Percentiles rank a stretch among this genome's conserved stretches.
Conservation (phyloP, 108 stramenopile genomes). For the Aurantiochytrium sp. region DNA sequence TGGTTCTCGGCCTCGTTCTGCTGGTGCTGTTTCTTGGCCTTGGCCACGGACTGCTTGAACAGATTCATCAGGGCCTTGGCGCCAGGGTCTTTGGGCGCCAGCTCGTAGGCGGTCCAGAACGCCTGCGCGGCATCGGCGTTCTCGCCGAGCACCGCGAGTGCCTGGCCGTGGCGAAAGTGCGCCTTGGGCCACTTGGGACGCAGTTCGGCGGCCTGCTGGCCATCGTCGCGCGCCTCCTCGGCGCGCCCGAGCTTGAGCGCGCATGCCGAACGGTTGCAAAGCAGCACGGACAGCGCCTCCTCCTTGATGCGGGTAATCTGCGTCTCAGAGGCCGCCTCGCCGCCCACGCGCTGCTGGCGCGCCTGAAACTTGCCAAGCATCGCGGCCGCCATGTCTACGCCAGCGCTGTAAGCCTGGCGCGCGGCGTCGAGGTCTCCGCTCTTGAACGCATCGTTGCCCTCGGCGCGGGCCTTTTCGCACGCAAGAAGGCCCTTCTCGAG, state of each 20-base stretch:
- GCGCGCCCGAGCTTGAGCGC: not conserved
- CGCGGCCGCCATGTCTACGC: not conserved
- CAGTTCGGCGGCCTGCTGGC: not conserved
- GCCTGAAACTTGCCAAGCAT: not conserved
- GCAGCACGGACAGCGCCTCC: not conserved
- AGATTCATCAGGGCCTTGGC: not conserved
- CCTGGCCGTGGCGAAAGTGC: not conserved
- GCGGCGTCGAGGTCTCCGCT: not conserved
- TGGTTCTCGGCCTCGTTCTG: not conserved
- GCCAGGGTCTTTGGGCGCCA: constrained; percentile 4
- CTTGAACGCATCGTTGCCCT: constrained; percentile 5
- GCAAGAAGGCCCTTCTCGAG: not conserved
- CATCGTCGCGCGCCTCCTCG: not conserved
- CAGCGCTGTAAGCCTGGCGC: not conserved
- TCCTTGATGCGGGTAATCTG: not conserved
- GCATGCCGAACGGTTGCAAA: constrained; percentile 23
- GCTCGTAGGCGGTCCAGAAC: constrained; percentile 19
- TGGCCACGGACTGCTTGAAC: constrained; percentile 1
- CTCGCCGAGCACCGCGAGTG: not conserved
- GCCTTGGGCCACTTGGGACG: constrained; percentile 13
- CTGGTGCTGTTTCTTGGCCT: constrained; percentile 1
- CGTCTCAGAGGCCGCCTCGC: not conserved
- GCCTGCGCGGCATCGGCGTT: constrained; percentile 1
- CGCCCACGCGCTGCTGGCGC: not conserved
- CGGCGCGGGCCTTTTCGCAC: not conserved